Evolutionary conservation across 805 yeast genomes (phyloP), one percentile per base, ranked within the genome.

Genomic region (Starmerella potacharoeniae): DNA sequence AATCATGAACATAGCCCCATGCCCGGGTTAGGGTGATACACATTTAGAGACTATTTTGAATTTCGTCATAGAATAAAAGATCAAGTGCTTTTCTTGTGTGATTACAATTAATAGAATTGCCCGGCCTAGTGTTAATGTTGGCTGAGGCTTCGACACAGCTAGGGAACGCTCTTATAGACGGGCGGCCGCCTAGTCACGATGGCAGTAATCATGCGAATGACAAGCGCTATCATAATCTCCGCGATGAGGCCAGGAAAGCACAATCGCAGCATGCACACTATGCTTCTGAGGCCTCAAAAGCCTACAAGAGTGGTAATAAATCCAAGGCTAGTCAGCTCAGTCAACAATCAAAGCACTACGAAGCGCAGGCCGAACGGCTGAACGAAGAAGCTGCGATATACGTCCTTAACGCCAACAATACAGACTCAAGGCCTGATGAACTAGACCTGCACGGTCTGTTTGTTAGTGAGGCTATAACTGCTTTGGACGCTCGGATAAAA

Each of bases 361-460:
- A 73, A 33, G 69, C 65, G 0, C 70, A 82, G 60, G 93, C 88
- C 36, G 95, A 88, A 45, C 67, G 73, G 40, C 79, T 75, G 66
- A 90, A 90, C 69, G 71, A 74, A 17, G 80, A 82, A 68, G 98
- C 97, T 4, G 97, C 96, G 0, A 67, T 58, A 17, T 59, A 59
- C 59, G 66, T 64, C 29, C 91, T 91, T 68, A 73, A 82, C 44
- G 90, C 85, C 60, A 91, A 91, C 68, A 91, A 91, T 66, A 79
- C 86, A 41, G 97, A 90, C 65, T 82, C 91, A n/a, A 82, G 78
- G 35, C 75, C 76, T 29, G 84, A 87, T 68, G 97, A 91, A 69
- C 88, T 91, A 59, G 97, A 91, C 71, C 74, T 91, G 52, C 98
- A 91, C 68, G 98, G 98, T 0, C 72, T 91, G 34, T 90, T 76